Base-by-base conservation (phyloP, 2,329 filamentous ascomycete genomes). In the Calonectria hawksworthii region DNA sequence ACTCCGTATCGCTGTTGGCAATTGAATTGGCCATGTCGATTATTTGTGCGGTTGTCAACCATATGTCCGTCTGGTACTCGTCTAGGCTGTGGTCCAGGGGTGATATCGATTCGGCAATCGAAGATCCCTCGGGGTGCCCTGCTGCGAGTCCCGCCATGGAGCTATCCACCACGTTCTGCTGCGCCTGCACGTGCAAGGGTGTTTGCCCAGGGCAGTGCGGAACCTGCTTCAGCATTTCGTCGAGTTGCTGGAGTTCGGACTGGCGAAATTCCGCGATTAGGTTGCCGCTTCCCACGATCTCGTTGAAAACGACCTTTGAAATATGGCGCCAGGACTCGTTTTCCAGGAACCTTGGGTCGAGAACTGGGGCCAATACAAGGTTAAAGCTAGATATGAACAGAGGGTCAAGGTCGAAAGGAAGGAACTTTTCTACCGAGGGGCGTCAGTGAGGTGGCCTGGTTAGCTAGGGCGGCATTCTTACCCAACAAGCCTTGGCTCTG, bases 11-110 rank as follows among this genome's bases (percentile, higher is more conserved):
- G 64, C 76, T 83, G 4, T 81, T 80, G 2, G 87, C 88, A 70
- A 89, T 88, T 16, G 87, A 88, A 59, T 89, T 86, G 0, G 87
- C 87, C 74, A 89, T 84, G 4, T 87, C 87, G 75, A 89, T 84
- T 50, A 89, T 87, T 66, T 89, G 86, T 2, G 85, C 86, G 2
- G 86, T 85, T 0, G 86, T 88, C 16, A 89, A 78, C 44, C 85
- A 85, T 23, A 84, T 82, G 26, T 83, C 83, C 41, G 82, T 78
- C 56, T 63, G 56, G 0, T 79, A 64, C 2, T 80, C 81, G 3
- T 83, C 81, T 66, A 80, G 69, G 3, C 66, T 73, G 0, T 76
- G 78, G 14, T 74, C 72, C 50, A 74, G 68, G 1, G 75, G 77
- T 30, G 70, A 70, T 70, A 78, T 75, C 2, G 75, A 61, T 0